phyloP scores from a whole-genome alignment of 2,329 filamentous ascomycete genomes.

The Cryphonectria naterciae region DNA sequence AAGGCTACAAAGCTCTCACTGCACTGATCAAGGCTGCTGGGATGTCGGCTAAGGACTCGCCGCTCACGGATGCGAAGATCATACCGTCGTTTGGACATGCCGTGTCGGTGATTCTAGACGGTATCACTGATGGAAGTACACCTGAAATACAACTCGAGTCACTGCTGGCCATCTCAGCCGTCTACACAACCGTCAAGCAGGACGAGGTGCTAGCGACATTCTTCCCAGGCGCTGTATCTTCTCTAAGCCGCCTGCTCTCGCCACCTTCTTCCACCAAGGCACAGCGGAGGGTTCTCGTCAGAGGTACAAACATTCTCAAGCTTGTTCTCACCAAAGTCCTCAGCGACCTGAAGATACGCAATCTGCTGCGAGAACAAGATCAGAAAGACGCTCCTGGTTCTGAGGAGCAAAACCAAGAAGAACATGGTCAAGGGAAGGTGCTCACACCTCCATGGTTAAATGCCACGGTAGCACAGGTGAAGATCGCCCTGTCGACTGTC shows the following conservation, averaged over 20 bases:
- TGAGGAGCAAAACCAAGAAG: slow-evolving; percentile 36
- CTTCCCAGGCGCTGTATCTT: slow-evolving; percentile 84
- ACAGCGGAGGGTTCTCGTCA: slow-evolving; percentile 64
- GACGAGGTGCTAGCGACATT: slow-evolving; percentile 80
- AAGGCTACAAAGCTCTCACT: slow-evolving; percentile 71
- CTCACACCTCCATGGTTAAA: slow-evolving; percentile 70
- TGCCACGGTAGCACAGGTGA: slow-evolving; percentile 79
- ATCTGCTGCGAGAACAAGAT: slow-evolving; percentile 45
- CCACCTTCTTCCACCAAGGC: slow-evolving; percentile 63
- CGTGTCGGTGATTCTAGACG: slow-evolving; percentile 79
- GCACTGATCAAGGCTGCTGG: slow-evolving; percentile 66
- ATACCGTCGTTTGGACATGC: slow-evolving; percentile 82
- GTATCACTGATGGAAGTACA: slow-evolving; percentile 66
- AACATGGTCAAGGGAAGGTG: slow-evolving; percentile 41
- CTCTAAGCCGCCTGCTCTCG: slow-evolving; percentile 74
- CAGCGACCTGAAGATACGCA: slow-evolving; percentile 59
- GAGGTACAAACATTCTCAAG: slow-evolving; percentile 62
- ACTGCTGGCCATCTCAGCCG: slow-evolving; percentile 62
- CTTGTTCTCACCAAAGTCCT: slow-evolving; percentile 58
- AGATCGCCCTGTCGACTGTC: slow-evolving; percentile 77
- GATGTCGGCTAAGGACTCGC: slow-evolving; percentile 50
- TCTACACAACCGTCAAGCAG: slow-evolving; percentile 70
- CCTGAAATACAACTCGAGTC: slow-evolving; percentile 73
- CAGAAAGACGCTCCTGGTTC: slow-evolving; percentile 32
- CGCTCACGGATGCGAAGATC: slow-evolving; percentile 59